Evolutionary conservation across 106 monocot genomes (phyloP).

Genomic region (Phalaenopsis aphrodite): DNA sequence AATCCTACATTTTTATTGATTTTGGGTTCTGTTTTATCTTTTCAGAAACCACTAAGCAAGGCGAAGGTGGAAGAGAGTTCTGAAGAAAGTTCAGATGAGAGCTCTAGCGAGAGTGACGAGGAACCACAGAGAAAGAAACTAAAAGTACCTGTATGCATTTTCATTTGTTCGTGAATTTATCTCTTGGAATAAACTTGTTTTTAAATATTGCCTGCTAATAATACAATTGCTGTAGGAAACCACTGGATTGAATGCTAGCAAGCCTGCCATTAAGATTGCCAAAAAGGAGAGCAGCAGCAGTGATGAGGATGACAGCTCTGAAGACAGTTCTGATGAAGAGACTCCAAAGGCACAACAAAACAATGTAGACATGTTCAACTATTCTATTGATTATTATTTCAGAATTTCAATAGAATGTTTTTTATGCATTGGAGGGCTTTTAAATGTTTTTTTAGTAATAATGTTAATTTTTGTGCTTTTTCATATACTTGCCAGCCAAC

Average conservation of each 20-base stretch:
- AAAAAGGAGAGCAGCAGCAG: constrained; percentile 38
- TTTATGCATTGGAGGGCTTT: not conserved
- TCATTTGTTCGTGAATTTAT: not conserved
- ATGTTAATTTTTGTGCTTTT: not conserved
- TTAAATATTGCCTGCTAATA: not conserved
- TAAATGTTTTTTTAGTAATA: not conserved
- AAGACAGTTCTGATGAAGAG: constrained; percentile 74
- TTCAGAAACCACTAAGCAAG: constrained; percentile 11
- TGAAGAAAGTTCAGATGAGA: no score
- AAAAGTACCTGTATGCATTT: constrained; percentile 18
- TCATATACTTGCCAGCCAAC: constrained; percentile 12
- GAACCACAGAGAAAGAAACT: constrained; percentile 46
- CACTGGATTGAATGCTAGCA: constrained; percentile 16
- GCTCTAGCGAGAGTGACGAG: constrained; percentile 50
- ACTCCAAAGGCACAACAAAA: constrained; percentile 16
- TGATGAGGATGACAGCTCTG: constrained; percentile 51
- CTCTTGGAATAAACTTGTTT: not conserved
- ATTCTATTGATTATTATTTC: not conserved
- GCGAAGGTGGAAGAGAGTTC: constrained; percentile 38
- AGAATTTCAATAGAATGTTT: not conserved
- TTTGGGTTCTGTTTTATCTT: not conserved
- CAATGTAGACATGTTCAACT: constrained; percentile 7
- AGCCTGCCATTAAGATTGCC: constrained; percentile 20
- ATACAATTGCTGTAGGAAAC: constrained; percentile 2
- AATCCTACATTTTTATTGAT: not conserved